Base-by-base conservation (phyloP, 345 rosid genomes). In the Litchi chinensis region DNA sequence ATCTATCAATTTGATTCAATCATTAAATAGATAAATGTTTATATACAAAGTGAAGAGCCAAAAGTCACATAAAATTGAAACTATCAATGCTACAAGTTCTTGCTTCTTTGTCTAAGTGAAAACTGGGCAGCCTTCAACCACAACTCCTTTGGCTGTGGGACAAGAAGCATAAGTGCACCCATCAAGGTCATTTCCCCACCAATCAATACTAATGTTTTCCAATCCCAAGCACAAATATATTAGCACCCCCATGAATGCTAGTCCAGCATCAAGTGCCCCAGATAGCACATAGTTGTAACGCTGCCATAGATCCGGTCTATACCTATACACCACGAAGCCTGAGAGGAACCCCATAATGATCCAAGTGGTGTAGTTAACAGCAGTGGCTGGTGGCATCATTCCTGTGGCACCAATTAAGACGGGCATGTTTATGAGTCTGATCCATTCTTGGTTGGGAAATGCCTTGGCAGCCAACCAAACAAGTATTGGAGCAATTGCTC, bases 121-220 rank as follows among this genome's bases (percentile, higher is more conserved):
- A 79, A 93, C 90, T 3, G 99, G 97, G 56, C 99, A 96, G 10
- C 98, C 99, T 57, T 90, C 89, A 57, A 92, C 91, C 16, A 56
- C 79, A 32, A 96, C 77, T 21, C 93, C 95, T 19, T 62, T 37
- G 1, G 97, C 92, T 0, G 99, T 96, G 0, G 99, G 99, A 78
- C 99, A 96, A 18, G 89, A 65, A 71, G 99, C 99, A 77, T 91
- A 82, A 12, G 97, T 81, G 68, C 98, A 96, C n/a, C 97, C 98
- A 84, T 96, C 99, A 73, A 94, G 93, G 66, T 96, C 94, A 87
- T 94, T 96, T 21, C 99, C 97, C 99, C 97, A 94, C 99, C 99
- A 96, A 79, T 87, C 85, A 65, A 94, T 41, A 80, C 84, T 87
- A 50, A 96, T 26, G 78, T 88, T 82, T 83, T 93, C 91, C 75